These are phyloP conservation scores for Fusarium guadeloupense DNA, from an alignment of 2,329 filamentous ascomycete species.

Conservation along the genomic window DNA sequence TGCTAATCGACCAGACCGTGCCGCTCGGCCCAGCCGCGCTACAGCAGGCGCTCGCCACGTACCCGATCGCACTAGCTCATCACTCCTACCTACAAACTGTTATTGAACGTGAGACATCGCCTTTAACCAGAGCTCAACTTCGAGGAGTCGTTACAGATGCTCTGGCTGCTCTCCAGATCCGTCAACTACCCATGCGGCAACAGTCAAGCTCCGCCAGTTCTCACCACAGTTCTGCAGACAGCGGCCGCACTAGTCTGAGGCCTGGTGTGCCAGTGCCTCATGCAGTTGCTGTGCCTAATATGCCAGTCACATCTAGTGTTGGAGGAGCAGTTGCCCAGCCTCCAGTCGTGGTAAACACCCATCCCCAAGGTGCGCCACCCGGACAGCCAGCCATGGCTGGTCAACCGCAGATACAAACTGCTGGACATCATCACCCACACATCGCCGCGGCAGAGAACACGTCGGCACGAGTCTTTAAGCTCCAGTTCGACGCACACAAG, in stretches of 20 bases:
- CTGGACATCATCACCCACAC: constrained; percentile 52
- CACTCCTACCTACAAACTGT: constrained; percentile 59
- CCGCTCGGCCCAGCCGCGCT: constrained; percentile 60
- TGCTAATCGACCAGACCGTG: constrained; percentile 63
- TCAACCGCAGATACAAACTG: constrained; percentile 18
- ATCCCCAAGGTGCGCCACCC: constrained; percentile 37
- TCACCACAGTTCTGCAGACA: constrained; percentile 6
- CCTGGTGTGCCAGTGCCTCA: background rate
- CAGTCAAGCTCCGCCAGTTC: constrained; percentile 21
- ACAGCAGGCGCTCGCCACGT: constrained; percentile 55
- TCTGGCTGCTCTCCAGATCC: constrained; percentile 56
- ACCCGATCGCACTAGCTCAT: constrained; percentile 60
- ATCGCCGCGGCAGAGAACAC: constrained; percentile 57
- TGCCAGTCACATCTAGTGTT: background rate
- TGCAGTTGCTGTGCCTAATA: constrained; percentile 2
- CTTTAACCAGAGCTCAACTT: constrained; percentile 58
- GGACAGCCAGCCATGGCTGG: constrained; percentile 16
- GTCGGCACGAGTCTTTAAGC: constrained; percentile 82
- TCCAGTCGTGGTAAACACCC: constrained; percentile 20
- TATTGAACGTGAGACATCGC: constrained; percentile 62
- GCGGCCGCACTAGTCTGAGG: constrained; percentile 12
- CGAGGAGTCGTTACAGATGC: constrained; percentile 60
- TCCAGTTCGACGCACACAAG: constrained; percentile 92
- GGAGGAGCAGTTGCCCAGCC: constrained; percentile 15
- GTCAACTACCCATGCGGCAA: constrained; percentile 48